Percentiles rank a stretch among this genome's conserved stretches.
phyloP scores from a whole-genome alignment of 495 filamentous ascomycete genomes.

The Aspergillus conjunctus region DNA sequence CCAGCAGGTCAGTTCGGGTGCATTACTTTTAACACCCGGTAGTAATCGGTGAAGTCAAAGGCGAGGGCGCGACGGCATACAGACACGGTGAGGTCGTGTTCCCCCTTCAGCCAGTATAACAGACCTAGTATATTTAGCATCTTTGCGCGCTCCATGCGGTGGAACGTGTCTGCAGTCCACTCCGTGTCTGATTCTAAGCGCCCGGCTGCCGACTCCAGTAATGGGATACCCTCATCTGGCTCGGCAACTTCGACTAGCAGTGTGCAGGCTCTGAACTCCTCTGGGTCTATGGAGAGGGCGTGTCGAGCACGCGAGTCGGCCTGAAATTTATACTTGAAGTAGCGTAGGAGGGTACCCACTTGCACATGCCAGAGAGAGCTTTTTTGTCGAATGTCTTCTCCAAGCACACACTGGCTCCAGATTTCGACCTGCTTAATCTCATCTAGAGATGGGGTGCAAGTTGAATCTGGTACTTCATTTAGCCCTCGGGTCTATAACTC shows the following conservation, averaged over 20 bases:
- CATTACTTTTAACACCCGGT: constrained; percentile 2
- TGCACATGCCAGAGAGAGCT: not conserved
- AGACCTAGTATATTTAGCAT: not conserved
- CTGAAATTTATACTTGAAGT: not conserved
- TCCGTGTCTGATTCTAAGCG: constrained; percentile 20
- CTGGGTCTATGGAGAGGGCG: not conserved
- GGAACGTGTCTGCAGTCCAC: constrained; percentile 26
- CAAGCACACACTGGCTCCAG: not conserved
- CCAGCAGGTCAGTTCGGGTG: not conserved
- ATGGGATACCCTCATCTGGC: not conserved
- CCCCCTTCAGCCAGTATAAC: constrained; percentile 3
- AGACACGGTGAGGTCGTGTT: not conserved
- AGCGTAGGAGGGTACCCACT: not conserved
- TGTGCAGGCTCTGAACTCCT: not conserved
- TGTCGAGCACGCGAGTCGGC: not conserved
- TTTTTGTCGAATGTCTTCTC: not conserved
- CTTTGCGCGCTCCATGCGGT: constrained; percentile 29
- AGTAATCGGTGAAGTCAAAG: constrained; percentile 10
- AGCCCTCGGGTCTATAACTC: not conserved
- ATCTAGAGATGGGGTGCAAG: not conserved
- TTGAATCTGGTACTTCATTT: not conserved
- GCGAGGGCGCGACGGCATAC: not conserved
- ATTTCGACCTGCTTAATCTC: not conserved
- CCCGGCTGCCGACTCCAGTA: not conserved
- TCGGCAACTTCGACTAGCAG: not conserved